A percentile compares a stretch with the other conserved stretches of the same genome.
phyloP scores from a whole-genome alignment of 768 basidiomycete species.

The Hygrophoropsis aurantiaca region DNA sequence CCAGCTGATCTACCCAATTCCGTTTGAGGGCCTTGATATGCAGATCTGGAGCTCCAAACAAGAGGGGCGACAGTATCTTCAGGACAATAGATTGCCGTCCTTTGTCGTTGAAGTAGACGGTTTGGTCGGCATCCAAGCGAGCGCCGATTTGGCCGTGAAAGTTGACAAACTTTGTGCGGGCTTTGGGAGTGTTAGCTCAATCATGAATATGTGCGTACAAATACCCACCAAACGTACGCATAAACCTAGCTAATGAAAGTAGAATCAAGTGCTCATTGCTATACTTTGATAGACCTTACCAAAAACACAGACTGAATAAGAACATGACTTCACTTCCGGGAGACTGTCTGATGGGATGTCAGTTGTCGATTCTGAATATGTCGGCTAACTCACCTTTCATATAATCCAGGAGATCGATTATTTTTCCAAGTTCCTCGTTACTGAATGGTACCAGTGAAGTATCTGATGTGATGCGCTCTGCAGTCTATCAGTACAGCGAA shows the following conservation, averaged over 20 bases:
- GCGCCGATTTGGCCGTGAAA: constrained; percentile 37
- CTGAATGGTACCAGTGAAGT: constrained; percentile 12
- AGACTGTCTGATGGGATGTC: neutral
- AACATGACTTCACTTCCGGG: neutral
- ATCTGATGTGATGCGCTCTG: constrained; percentile 12
- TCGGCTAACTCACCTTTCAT: too few species aligned
- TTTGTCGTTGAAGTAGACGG: constrained; percentile 14
- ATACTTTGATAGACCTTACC: constrained; percentile 4
- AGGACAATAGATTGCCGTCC: constrained; percentile 34
- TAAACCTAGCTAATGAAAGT: neutral
- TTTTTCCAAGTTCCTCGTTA: constrained; percentile 5
- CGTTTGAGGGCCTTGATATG: constrained; percentile 41
- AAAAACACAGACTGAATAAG: constrained; percentile 8
- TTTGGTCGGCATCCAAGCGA: constrained; percentile 29
- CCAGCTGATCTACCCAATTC: constrained; percentile 44
- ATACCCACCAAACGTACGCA: constrained; percentile 7
- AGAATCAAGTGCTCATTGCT: neutral
- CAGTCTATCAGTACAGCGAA: neutral
- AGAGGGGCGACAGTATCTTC: constrained; percentile 32
- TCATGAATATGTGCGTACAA: constrained; percentile 5
- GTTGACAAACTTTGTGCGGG: constrained; percentile 29
- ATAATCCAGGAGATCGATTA: neutral
- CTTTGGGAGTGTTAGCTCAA: constrained; percentile 10
- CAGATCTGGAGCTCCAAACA: constrained; percentile 46
- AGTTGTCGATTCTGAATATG: neutral